These are phyloP conservation scores for Tulasnella sp. DNA, from an alignment of 768 basidiomycete genomes.

Conservation along the genomic window DNA sequence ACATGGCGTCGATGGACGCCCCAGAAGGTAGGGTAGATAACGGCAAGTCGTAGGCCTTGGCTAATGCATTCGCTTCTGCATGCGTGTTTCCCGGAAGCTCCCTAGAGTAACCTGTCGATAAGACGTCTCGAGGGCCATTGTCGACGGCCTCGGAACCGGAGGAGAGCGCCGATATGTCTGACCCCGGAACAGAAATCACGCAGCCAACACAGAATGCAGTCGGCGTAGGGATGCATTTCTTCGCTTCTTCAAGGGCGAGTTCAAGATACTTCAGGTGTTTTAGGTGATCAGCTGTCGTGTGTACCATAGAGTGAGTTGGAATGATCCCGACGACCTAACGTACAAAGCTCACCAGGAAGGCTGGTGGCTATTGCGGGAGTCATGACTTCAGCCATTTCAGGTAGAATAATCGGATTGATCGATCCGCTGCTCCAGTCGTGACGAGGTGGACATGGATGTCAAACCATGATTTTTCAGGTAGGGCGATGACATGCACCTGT, in stretches of 20 bases:
- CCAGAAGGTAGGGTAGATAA: not conserved
- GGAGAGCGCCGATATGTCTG: not conserved
- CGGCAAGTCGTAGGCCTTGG: conserved; percentile 37
- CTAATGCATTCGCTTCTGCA: conserved; percentile 87
- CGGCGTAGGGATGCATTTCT: conserved; percentile 51
- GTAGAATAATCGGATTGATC: too few relatives aligned
- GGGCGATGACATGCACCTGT: too few relatives aligned
- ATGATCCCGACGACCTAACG: too few relatives aligned
- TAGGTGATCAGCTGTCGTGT: too few relatives aligned
- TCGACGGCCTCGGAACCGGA: conserved; percentile 26
- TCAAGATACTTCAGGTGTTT: conserved; percentile 37
- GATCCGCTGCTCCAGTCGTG: too few relatives aligned
- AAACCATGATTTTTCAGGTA: too few relatives aligned
- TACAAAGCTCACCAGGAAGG: too few relatives aligned
- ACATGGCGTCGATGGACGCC: conserved; percentile 29
- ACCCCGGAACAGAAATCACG: conserved; percentile 33
- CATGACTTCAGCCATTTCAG: too few relatives aligned
- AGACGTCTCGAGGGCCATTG: conserved; percentile 35
- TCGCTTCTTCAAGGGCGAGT: conserved; percentile 57
- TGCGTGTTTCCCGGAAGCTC: conserved; percentile 92
- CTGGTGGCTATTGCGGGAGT: too few relatives aligned
- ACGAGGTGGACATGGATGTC: too few relatives aligned
- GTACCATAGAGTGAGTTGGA: too few relatives aligned
- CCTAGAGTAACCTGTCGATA: conserved; percentile 78
- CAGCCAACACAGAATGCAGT: conserved; percentile 92